These are phyloP conservation scores for Antitrichia curtipendula DNA, from an alignment of 225 moss, liverwort and hornwort species.

Conservation along the genomic window DNA sequence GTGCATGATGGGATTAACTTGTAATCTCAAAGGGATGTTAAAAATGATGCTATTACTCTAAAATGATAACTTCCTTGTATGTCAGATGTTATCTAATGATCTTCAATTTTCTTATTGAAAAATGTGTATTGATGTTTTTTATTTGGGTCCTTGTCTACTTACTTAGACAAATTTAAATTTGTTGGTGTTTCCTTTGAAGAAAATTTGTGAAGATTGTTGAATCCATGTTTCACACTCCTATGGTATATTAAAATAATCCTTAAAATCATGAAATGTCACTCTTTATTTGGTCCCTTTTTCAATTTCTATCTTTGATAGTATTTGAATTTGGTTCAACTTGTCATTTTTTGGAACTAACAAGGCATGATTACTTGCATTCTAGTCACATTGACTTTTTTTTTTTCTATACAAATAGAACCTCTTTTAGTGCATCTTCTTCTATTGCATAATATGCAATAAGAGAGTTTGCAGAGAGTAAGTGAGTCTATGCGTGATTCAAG, in stretches of 20 bases:
- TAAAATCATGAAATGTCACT: background rate
- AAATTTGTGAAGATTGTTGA: background rate
- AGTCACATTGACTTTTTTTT: background rate
- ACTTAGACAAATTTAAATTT: background rate
- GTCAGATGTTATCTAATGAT: background rate
- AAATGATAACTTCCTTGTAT: background rate
- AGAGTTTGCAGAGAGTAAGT: no score
- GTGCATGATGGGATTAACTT: accelerated
- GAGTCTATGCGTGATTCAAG: no score
- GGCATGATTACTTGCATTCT: background rate
- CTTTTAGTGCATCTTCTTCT: no score
- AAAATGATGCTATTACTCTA: background rate
- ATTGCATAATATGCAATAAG: no score
- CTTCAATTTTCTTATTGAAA: background rate
- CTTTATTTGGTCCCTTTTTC: background rate
- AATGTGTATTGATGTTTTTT: background rate
- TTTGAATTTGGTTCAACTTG: background rate
- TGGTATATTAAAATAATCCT: no score
- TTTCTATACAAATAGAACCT: no score
- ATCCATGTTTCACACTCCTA: background rate
- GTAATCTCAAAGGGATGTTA: background rate
- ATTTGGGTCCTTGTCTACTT: background rate
- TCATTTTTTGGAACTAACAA: background rate
- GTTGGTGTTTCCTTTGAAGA: background rate
- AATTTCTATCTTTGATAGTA: background rate